Base-by-base conservation (phyloP, 176 grass and related monocot species). In the Oryza rufipogon region DNA sequence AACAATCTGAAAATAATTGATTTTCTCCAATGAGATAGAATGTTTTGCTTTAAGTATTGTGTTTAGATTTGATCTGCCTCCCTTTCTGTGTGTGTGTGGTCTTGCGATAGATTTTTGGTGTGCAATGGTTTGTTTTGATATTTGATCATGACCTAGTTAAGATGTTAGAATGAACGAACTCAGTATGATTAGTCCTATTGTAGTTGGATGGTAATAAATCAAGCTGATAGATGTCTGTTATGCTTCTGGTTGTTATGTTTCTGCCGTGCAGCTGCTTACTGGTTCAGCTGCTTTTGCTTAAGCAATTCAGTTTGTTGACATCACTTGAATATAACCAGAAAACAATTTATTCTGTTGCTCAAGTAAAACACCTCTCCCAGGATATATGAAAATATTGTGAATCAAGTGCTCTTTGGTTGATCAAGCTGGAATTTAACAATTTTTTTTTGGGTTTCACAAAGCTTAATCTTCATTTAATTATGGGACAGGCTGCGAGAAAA, bases 401-500 rank as follows among this genome's bases (percentile, higher is more conserved):
- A 28, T 68, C 13, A 38, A 38, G 32, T 68, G 15, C 28, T 46
- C 45, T 9, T 8, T 46, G 45, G 45, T 9, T 11, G 45, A 46
- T 46, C 45, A 46, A 9, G 45, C 45, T 46, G 45, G 7, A 46
- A 11, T 46, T 10, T 46, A 9, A 46, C 28, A 28, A 28, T 28
- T 28, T 9, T 8, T 7, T 46, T 46, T 46, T 46, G 45, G 45
- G 45, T 46, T 46, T 46, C 45, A 46, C 45, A 46, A 7, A 46
- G 28, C 7, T 2, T 46, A 46, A 46, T 46, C 45, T 46, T 46
- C 1, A 7, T 46, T 46, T 6, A 10, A 46, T 9, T 46, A 11
- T 46, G 4, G 7, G 7, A 46, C 66, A 81, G 80, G 80, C 41
- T 65, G 38, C 28, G 32, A 41, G 69, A 44, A 71, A 81, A 51